Base-by-base conservation (phyloP, 1,284 basidiomycete genomes). In the Earliella scabrosa region DNA sequence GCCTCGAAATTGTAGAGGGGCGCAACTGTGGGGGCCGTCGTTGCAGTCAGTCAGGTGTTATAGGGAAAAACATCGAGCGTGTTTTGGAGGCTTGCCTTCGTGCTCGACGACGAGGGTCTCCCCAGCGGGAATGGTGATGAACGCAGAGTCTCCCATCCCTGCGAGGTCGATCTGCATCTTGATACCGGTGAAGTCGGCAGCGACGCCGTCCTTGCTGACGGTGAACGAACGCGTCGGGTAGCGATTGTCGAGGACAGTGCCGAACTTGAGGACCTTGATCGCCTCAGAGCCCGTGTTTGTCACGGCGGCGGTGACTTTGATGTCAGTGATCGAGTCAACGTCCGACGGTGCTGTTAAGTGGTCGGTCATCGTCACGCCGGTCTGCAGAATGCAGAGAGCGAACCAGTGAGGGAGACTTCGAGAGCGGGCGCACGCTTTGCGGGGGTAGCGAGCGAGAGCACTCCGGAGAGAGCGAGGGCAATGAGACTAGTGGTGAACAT, bases 211-310 rank as follows among this genome's bases (percentile, higher is more conserved):
- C 64, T 76, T 76, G 47, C 70, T 76, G 54, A 80, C 72, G 4
- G 63, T 66, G 68, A 81, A 80, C 4, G 77, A 78, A 62, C 71
- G 74, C 21, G 77, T 79, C 8, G 77, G 77, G 14, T 75, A 65
- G 34, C 73, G 66, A 52, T 68, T 69, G 61, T 81, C 79, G 50
- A 80, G 72, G 55, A 80, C 71, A 23, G 78, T 79, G 35, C 68
- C 74, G 59, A 74, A 76, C 58, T 75, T 77, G 65, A 77, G 71
- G 49, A 77, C 65, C 66, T 73, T 75, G 64, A 77, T 64, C 27
- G 67, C 66, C 54, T 76, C 72, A 31, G 71, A 58, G 29, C 74
- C 75, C 29, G 63, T 72, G 67, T 78, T 77, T 24, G 68, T 76
- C 21, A 78, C 69, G 4, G 71, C 60, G 10, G 75, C 75, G 27